Base-by-base conservation (phyloP, 1,139 yeast genomes). In the Kurtzmaniella quercitrusa region DNA sequence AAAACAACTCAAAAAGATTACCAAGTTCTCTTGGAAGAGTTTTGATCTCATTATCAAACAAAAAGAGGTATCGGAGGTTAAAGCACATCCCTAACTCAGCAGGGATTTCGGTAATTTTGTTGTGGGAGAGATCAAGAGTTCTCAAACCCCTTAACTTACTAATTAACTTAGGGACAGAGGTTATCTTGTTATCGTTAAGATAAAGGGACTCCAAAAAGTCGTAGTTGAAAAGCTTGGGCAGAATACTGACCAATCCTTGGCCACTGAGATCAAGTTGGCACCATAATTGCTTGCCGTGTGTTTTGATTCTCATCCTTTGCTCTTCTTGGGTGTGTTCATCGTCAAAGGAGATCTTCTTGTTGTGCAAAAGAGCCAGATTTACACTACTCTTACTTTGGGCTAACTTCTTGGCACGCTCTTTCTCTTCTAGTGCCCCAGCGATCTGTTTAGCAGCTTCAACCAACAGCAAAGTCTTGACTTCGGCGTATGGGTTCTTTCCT, bases 261-360 rank as follows among this genome's bases (percentile, higher is more conserved):
- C 97, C 96, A 53, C 95, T 82, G 51, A 93, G 72, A 67, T 94
- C 99, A 52, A 94, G 72, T 21, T 93, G 94, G 44, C 95, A 86
- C 99, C 99, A 94, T 56, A 86, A 76, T 65, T 91, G 97, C 55
- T 77, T 78, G 24, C 84, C 81, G 44, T 83, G 80, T 40, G 86
- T 79, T 53, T 79, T 85, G 48, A 79, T 78, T 60, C 86, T 80
- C 68, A 81, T 81, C 60, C 83, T 74, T 58, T 89, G 81, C 57
- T 85, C 93, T 51, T 84, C 87, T 61, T 84, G 87, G 48, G 81
- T 80, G 53, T 85, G 89, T 54, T 88, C 89, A 58, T 83, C 91
- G 50, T 86, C 89, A 52, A 62, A 62, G 19, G 76, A 70, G 39
- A 76, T 62, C 57, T 82, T 83, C 65, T 82, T 82, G 59, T 82